phyloP scores from a whole-genome alignment of 2,329 filamentous ascomycete species.

The Aspergillus sp. region DNA sequence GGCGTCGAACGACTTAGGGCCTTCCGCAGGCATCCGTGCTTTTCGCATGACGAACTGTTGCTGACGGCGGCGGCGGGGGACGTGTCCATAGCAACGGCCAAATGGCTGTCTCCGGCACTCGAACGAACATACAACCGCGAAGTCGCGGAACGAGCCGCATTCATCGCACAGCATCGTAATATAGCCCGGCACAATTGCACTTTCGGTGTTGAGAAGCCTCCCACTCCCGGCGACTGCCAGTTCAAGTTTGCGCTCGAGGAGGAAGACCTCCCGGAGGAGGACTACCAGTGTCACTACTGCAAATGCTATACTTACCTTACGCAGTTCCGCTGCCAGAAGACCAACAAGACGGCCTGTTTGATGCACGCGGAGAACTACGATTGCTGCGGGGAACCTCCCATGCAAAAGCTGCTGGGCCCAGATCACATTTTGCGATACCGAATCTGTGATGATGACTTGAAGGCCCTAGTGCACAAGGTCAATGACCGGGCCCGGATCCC shows the following conservation, averaged over 20 bases:
- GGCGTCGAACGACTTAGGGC: slow-evolving; percentile 78
- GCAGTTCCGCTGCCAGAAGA: slow-evolving; percentile 73
- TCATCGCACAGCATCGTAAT: slow-evolving; percentile 57
- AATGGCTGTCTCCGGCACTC: slow-evolving; percentile 86
- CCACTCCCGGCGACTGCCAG: slow-evolving; percentile 41
- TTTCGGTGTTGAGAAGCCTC: slow-evolving; percentile 40
- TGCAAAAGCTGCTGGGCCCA: slow-evolving; percentile 58
- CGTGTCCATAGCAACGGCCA: slow-evolving; percentile 77
- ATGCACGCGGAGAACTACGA: slow-evolving; percentile 69
- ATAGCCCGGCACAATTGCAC: slow-evolving; percentile 46
- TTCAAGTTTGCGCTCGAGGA: slow-evolving; percentile 59
- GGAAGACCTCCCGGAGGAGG: slow-evolving; percentile 73
- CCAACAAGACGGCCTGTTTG: slow-evolving; percentile 73
- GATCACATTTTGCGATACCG: slow-evolving; percentile 71
- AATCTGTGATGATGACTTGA: slow-evolving; percentile 62
- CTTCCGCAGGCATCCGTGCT: slow-evolving; percentile 87
- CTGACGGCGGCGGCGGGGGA: slow-evolving; percentile 80
- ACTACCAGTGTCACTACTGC: slow-evolving; percentile 85
- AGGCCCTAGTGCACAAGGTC: slow-evolving; percentile 61
- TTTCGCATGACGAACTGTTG: slow-evolving; percentile 91
- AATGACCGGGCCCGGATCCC: slow-evolving; percentile 78
- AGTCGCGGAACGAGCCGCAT: slow-evolving; percentile 55
- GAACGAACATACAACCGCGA: slow-evolving; percentile 70
- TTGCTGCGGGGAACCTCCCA: slow-evolving; percentile 63
- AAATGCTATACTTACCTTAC: slow-evolving; percentile 88